Evolutionary conservation across 2,329 filamentous ascomycete genomes (phyloP), one percentile per base, ranked within the genome.

Genomic region (Penicillium griseofulvum): DNA sequence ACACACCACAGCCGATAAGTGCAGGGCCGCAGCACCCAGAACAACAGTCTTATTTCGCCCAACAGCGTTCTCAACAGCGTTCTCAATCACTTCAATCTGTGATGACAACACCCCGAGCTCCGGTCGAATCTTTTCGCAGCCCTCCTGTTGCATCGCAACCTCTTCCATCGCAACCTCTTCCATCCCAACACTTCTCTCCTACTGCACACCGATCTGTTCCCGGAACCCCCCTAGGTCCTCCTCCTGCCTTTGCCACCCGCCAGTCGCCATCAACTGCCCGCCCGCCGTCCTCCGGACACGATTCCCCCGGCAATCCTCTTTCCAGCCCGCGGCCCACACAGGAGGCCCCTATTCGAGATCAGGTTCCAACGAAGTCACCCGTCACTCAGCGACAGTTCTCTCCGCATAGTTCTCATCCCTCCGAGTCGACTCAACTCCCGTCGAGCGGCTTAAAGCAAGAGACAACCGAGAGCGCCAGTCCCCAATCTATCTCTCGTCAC

Each of bases 391-490:
- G 62, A 12, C 62, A 66, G 9, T 48, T 65, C 37, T 65, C 68
- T 47, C 65, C 71, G 73, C 82, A 68, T 79, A 80, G 77, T 72
- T 66, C 67, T 17, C 66, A 66, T 14, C 60, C 66, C 5, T 58
- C 62, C 7, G 72, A 73, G 24, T 64, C 63, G 11, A 62, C 63
- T 26, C 66, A 64, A 12, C 63, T 64, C 43, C 70, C 75, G 41
- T 77, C 80, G 55, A 81, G 81, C 41, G 79, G 80, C 46, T 80
- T 80, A 60, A 87, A 90, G 52, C 83, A 87, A 65, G 88, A 89
- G 58, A 79, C 82, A 47, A 90, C 87, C 69, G 72, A 88, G 50
- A 92, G 88, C 67, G 84, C 93, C 48, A 93, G 89, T 69, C 90
- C 90, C 29, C 91, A 90, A 74, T 91, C 89, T 34, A 70, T 69